Percentiles rank a stretch among this genome's conserved stretches.
phyloP scores from a whole-genome alignment of 2,329 filamentous ascomycete genomes.

The Penicillium occitanis region DNA sequence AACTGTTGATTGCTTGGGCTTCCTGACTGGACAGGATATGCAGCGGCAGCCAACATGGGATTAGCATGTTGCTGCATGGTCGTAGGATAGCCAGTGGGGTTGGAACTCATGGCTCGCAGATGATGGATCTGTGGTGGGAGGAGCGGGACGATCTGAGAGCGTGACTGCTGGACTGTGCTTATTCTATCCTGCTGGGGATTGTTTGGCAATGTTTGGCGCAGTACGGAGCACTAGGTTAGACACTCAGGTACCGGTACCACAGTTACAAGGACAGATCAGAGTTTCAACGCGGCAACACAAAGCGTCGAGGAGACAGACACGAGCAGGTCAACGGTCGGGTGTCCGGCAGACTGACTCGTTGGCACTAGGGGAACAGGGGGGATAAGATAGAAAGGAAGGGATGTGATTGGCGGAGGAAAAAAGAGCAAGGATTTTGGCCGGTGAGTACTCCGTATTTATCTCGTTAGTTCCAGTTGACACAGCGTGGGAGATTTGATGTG shows the following conservation, averaged over 20 bases:
- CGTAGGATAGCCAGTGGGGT: conserved; percentile 30
- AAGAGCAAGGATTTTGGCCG: conserved; percentile 7
- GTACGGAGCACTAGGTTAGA: background rate
- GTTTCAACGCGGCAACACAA: background rate
- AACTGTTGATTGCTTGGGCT: conserved; percentile 28
- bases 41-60: conserved; percentile 23
- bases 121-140: background rate
- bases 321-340: background rate
- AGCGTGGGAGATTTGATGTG: conserved; percentile 3
- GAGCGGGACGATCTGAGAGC: conserved; percentile 9
- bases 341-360: conserved; percentile 4
- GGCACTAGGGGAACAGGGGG: background rate
- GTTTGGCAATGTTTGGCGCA: background rate
- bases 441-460: background rate
- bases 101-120: conserved; percentile 31
- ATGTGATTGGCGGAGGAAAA: conserved; percentile 3
- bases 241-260: conserved; percentile 5
- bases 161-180: background rate
- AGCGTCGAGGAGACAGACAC: background rate
- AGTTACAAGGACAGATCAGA: background rate
- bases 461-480: background rate
- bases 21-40: conserved; percentile 38
- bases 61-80: conserved; percentile 25
- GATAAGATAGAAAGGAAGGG: background rate
- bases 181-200: background rate